Percentiles rank a stretch among this genome's conserved stretches.
These are phyloP conservation scores for Botrytis porri DNA, from an alignment of 2,329 filamentous ascomycete species.

Conservation along the genomic window DNA sequence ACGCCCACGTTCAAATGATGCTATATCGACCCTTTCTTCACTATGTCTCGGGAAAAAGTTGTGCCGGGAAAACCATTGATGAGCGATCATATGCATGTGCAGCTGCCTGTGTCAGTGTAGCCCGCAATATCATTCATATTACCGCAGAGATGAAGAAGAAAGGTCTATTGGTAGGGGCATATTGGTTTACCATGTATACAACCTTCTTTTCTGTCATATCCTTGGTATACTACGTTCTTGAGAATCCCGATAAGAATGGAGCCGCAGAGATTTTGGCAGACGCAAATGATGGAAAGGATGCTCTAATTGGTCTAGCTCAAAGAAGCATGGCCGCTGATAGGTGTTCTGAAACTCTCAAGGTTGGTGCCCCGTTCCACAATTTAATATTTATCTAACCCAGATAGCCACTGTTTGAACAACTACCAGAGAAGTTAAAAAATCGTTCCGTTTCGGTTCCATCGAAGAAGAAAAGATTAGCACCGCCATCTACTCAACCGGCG, in stretches of 20 bases:
- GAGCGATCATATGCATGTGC: conserved; percentile 75
- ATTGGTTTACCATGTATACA: conserved; percentile 85
- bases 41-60: conserved; percentile 67
- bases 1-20: conserved; percentile 78
- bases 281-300: conserved; percentile 78
- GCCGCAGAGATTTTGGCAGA: conserved; percentile 80
- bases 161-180: conserved; percentile 72
- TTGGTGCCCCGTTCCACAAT: conserved; percentile 44
- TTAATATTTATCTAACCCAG: conserved; percentile 28
- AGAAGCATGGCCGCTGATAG: conserved; percentile 86
- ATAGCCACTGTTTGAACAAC: conserved; percentile 76
- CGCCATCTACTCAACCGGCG: conserved; percentile 42
- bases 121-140: conserved; percentile 74
- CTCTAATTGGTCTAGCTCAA: conserved; percentile 73
- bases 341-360: conserved; percentile 73
- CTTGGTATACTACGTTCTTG: conserved; percentile 74
- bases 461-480: conserved; percentile 57
- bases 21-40: conserved; percentile 81
- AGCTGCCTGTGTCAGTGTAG: conserved; percentile 58
- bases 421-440: conserved; percentile 70
- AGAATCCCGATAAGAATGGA: conserved; percentile 73
- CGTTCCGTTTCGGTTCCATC: conserved; percentile 40
- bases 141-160: conserved; percentile 74
- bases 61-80: conserved; percentile 58
- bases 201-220: conserved; percentile 80